phyloP scores from a whole-genome alignment of 1,139 yeast species.

The Yamadazyma sp. region DNA sequence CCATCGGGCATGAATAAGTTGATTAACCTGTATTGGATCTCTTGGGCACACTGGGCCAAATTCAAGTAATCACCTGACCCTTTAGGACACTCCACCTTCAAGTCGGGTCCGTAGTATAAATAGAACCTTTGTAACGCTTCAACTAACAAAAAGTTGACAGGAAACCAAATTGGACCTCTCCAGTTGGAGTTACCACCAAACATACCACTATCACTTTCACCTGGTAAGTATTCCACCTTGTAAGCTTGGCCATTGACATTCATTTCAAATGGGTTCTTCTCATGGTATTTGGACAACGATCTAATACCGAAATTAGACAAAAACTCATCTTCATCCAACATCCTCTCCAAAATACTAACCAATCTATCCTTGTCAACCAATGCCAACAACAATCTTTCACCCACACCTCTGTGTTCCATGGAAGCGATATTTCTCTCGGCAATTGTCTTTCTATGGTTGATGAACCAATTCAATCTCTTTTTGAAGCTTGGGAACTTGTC shows the following conservation, averaged over 20 bases:
- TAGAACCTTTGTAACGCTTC: conserved; percentile 90
- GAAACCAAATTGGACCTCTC: conserved; percentile 99
- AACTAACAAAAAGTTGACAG: conserved; percentile 82
- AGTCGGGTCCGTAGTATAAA: conserved; percentile 83
- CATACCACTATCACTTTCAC: conserved; percentile 92
- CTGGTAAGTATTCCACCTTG: conserved; percentile 80
- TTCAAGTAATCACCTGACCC: conserved; percentile 82
- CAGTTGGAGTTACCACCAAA: conserved; percentile 98
- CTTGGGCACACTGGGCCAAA: conserved; percentile 91
- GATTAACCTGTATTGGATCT: conserved; percentile 83
- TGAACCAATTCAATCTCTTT: conserved; percentile 84
- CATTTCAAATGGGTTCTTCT: conserved; percentile 84
- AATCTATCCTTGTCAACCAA: conserved; percentile 82
- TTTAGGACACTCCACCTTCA: conserved; percentile 88
- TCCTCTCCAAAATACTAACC: conserved; percentile 69
- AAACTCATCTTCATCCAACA: conserved; percentile 89
- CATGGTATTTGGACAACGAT: conserved; percentile 85
- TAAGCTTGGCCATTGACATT: conserved; percentile 77
- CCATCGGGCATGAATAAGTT: conserved; percentile 75
- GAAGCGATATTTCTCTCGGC: conserved; percentile 91
- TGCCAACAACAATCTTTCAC: conserved; percentile 79
- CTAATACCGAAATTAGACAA: conserved; percentile 86
- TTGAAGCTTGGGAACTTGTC: conserved; percentile 82
- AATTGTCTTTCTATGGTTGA: conserved; percentile 66
- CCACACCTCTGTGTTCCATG: conserved; percentile 81